phyloP scores from a whole-genome alignment of 2,329 filamentous ascomycete genomes.

The Epichloe hybrida region DNA sequence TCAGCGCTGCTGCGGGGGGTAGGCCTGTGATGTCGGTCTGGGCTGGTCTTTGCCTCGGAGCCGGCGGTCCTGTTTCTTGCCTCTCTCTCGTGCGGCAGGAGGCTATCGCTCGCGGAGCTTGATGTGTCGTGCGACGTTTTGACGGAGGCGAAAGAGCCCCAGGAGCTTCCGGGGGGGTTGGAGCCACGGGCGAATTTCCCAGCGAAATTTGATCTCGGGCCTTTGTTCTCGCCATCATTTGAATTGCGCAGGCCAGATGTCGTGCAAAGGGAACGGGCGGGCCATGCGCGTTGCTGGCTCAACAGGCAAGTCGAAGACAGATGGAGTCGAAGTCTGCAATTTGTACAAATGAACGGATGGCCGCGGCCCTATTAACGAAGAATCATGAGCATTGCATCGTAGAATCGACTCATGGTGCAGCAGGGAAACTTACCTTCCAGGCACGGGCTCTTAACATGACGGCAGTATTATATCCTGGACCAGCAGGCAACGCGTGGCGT shows the following conservation, averaged over 20 bases:
- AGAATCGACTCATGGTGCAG: not conserved
- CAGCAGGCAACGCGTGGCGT: not conserved
- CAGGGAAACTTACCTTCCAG: slow-evolving; percentile 21
- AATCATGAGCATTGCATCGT: slow-evolving; percentile 2
- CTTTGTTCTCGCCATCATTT: slow-evolving; percentile 8
- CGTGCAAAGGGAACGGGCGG: not conserved
- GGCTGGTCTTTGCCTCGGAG: not conserved
- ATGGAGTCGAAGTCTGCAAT: slow-evolving; percentile 20
- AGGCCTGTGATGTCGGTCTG: not conserved
- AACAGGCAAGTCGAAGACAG: slow-evolving; percentile 10
- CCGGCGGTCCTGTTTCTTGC: slow-evolving; percentile 11
- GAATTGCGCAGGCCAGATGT: slow-evolving; percentile 8
- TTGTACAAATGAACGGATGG: slow-evolving; percentile 27
- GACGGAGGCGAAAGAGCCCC: slow-evolving; percentile 9
- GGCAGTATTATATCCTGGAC: slow-evolving; percentile 5
- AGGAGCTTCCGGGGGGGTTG: slow-evolving; percentile 9
- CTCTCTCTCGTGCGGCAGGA: slow-evolving; percentile 26
- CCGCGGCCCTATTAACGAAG: slow-evolving; percentile 19
- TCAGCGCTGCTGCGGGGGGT: not conserved
- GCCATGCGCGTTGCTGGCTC: not conserved
- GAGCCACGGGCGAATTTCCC: slow-evolving; percentile 11
- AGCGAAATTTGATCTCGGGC: slow-evolving; percentile 12
- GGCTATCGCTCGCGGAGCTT: slow-evolving; percentile 7
- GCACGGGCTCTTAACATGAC: slow-evolving; percentile 30
- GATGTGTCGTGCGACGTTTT: not conserved